Conservation (phyloP, 768 basidiomycete species). For the Boletus coccyginus region DNA sequence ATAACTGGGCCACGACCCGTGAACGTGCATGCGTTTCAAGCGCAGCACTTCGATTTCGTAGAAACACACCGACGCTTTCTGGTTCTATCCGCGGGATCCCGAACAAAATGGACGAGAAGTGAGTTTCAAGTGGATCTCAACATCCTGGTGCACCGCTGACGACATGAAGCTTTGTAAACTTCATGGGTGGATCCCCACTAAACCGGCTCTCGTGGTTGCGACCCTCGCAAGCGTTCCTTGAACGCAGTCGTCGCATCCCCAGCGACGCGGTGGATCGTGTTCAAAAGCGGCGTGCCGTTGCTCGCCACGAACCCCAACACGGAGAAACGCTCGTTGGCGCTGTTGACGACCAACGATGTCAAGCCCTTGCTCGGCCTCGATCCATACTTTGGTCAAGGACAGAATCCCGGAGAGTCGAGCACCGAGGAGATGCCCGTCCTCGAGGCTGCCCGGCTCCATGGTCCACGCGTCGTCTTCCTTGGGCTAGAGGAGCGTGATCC, state of each 20-base stretch:
- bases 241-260: conserved; percentile 62
- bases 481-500: conserved; percentile 65
- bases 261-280: conserved; percentile 73
- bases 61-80: conserved; percentile 2
- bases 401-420: conserved; percentile 37
- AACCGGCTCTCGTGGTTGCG: conserved; percentile 85
- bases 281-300: conserved; percentile 72
- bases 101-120: conserved; percentile 32
- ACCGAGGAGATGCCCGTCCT: conserved; percentile 31
- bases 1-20: conserved; percentile 1
- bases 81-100: conserved; percentile 7
- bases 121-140: conserved; percentile 10
- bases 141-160: not conserved
- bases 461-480: conserved; percentile 69
- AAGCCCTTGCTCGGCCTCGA: conserved; percentile 59
- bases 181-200: conserved; percentile 62
- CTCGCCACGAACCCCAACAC: conserved; percentile 36
- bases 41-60: not conserved
- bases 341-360: conserved; percentile 61
- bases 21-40: not conserved
- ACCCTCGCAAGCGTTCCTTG: conserved; percentile 68
- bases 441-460: conserved; percentile 59
- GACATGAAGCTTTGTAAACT: conserved; percentile 43
- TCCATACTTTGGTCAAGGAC: conserved; percentile 71
- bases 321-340: conserved; percentile 42